Evolutionary conservation across 805 yeast genomes (phyloP).

Genomic region (Candida oleophila): DNA sequence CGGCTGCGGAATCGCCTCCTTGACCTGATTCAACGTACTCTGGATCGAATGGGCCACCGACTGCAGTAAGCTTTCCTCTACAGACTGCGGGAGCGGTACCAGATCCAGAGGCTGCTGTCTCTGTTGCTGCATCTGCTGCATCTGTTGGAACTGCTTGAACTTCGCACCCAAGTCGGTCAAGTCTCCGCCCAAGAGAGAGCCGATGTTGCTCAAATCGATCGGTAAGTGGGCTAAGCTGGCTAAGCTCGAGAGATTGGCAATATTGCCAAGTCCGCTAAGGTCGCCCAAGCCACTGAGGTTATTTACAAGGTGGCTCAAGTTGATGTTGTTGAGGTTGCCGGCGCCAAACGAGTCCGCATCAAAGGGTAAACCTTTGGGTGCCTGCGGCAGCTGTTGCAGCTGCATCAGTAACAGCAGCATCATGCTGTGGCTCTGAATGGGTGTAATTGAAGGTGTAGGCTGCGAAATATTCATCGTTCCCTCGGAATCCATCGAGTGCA

Average conservation of each 20-base stretch:
- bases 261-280: slow-evolving; percentile 32
- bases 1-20: slow-evolving; percentile 11
- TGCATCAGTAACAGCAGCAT: neutral
- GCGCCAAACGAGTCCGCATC: slow-evolving; percentile 19
- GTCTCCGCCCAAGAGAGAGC: slow-evolving; percentile 22
- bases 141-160: slow-evolving; percentile 3
- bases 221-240: slow-evolving; percentile 45
- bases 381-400: neutral
- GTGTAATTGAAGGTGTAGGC: slow-evolving; percentile 5
- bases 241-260: slow-evolving; percentile 38
- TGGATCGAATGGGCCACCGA: neutral
- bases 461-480: neutral
- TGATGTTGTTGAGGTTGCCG: slow-evolving; percentile 42
- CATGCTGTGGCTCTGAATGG: neutral
- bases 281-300: slow-evolving; percentile 36
- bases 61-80: neutral
- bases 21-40: slow-evolving; percentile 4
- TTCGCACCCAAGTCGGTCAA: neutral
- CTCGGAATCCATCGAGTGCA: neutral
- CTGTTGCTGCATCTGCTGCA: slow-evolving; percentile 8
- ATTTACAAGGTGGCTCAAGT: slow-evolving; percentile 42
- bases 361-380: neutral
- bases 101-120: slow-evolving; percentile 5
- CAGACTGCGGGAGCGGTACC: neutral
- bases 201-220: slow-evolving; percentile 35